These are phyloP conservation scores for Phaeophleospora eucalypticola DNA, from an alignment of 2,329 filamentous ascomycete genomes.

Conservation along the genomic window DNA sequence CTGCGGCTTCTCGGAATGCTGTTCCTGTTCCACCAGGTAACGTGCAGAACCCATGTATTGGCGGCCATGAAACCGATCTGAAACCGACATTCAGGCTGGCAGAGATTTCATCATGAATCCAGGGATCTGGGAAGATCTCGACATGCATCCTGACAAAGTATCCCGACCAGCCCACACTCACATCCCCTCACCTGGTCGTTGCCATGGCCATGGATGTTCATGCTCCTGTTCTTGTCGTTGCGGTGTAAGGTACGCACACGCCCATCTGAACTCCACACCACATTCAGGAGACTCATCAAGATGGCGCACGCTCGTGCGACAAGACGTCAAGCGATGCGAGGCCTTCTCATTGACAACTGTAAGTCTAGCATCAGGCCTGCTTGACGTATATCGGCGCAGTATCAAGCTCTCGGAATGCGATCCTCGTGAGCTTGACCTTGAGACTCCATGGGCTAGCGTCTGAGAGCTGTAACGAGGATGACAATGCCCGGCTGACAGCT, in stretches of 20 bases:
- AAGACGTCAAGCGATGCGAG: no score
- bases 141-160: not conserved
- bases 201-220: not conserved
- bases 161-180: no score
- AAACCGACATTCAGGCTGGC: constrained; percentile 5
- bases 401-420: no score
- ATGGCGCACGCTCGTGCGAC: not conserved
- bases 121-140: not conserved
- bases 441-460: no score
- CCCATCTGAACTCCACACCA: not conserved
- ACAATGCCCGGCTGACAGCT: no score
- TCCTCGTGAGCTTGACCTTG: no score
- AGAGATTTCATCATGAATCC: constrained; percentile 1
- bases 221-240: not conserved
- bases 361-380: not conserved
- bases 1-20: no score
- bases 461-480: no score
- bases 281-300: not conserved
- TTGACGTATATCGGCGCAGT: no score
- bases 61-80: constrained; percentile 6
- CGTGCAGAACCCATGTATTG: no score
- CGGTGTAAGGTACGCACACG: not conserved
- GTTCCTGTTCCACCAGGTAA: no score
- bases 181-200: not conserved
- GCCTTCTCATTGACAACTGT: no score